A percentile compares a stretch with the other conserved stretches of the same genome.
Evolutionary conservation across 1,284 basidiomycete species (phyloP).

Genomic region (Trametes sp.): DNA sequence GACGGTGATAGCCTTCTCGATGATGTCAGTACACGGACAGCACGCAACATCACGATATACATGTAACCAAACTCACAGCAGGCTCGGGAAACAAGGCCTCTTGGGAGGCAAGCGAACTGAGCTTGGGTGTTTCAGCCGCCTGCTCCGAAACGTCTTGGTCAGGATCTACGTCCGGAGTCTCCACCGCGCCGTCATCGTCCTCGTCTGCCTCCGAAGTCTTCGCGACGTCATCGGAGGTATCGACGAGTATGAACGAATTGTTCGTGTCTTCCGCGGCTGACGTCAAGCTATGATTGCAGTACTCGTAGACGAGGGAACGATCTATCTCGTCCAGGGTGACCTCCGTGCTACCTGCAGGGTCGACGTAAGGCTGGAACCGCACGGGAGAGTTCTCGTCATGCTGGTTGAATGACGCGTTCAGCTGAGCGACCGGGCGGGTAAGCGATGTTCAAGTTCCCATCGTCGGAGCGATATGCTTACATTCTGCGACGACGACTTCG

Average conservation of each 20-base stretch:
- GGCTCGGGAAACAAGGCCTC: background rate
- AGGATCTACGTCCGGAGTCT: no score
- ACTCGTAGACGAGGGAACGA: background rate
- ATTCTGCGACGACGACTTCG: background rate
- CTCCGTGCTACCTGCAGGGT: background rate
- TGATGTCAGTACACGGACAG: background rate
- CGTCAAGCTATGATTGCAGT: background rate
- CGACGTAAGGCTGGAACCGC: background rate
- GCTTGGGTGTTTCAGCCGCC: background rate
- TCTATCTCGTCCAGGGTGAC: background rate
- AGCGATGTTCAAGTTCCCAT: background rate
- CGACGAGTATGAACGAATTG: conserved; percentile 19
- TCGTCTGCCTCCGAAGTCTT: conserved; percentile 1
- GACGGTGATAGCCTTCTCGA: background rate
- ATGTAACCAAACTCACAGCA: background rate
- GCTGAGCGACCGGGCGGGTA: background rate
- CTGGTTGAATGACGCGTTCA: background rate
- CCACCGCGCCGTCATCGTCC: conserved; percentile 3
- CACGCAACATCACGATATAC: background rate
- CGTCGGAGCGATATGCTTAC: background rate
- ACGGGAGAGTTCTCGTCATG: conserved; percentile 11
- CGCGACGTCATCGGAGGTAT: background rate
- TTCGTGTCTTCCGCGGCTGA: background rate
- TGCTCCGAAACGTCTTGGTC: no score
- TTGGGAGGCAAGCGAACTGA: background rate